Evolutionary conservation across 2,329 filamentous ascomycete species (phyloP).

Genomic region (Beauveria medogensis): DNA sequence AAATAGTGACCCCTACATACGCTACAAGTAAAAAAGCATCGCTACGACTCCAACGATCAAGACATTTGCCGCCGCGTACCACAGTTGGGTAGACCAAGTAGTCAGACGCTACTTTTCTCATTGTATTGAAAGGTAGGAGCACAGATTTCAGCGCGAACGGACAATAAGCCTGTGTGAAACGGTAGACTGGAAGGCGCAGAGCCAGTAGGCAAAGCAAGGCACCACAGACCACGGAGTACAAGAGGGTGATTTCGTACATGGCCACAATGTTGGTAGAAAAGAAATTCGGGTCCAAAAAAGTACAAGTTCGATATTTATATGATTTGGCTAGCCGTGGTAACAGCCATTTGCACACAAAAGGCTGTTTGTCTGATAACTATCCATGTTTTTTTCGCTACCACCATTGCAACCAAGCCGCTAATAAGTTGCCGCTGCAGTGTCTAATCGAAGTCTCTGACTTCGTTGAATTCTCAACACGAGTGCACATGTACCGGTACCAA

Average conservation of each 20-base stretch:
- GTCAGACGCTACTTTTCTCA: not conserved
- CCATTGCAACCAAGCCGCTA: too few species aligned
- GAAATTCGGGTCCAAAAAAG: not conserved
- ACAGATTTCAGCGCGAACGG: not conserved
- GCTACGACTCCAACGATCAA: not conserved
- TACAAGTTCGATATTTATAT: not conserved
- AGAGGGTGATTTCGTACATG: not conserved
- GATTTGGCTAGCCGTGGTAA: not conserved
- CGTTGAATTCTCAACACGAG: too few species aligned
- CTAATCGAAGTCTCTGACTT: too few species aligned
- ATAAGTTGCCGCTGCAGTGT: too few species aligned
- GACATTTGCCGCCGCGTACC: not conserved
- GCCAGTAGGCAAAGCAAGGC: not conserved
- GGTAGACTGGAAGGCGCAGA: not conserved
- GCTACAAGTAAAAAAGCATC: not conserved
- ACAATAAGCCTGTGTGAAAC: not conserved
- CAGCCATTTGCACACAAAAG: too few species aligned
- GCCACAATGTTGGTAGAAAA: not conserved
- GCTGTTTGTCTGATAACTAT: not conserved
- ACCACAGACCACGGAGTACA: not conserved
- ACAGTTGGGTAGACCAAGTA: slow-evolving; percentile 2
- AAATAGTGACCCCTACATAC: not conserved
- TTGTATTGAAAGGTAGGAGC: not conserved
- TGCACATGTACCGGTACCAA: too few species aligned
- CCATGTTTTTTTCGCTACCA: too few species aligned